Base-by-base conservation (phyloP, 805 yeast genomes). In the Trichomonascus vanleenenianus region DNA sequence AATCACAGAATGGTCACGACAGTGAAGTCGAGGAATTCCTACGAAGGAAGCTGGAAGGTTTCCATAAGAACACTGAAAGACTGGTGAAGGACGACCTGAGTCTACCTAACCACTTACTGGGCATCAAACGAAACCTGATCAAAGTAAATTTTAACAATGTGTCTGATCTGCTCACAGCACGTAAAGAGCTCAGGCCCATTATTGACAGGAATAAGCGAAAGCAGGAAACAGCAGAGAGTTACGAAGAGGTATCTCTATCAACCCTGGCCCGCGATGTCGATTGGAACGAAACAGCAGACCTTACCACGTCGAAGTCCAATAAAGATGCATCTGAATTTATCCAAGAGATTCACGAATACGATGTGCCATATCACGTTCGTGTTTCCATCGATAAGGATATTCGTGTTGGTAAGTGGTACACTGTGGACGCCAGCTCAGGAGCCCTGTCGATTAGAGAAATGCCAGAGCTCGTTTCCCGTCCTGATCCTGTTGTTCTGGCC, bases 381-480 rank as follows among this genome's bases (percentile, higher is more conserved):
- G 97, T 93, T 0, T 80, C 96, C n/a, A 93, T 94, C 20, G 98
- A 94, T 62, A 74, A 76, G 47, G 67, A 85, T 56, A 69, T 91
- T 20, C 73, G 98, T 51, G 95, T 89, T 8, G 97, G 98, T 14
- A 89, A 89, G 64, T 93, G 99, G 99, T 93, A 91, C 61, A 74
- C 76, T 22, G 91, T 89, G 1, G 76, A 76, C 40, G 83, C 83
- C 3, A 72, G 71, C 15, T 76, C 79, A 39, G 81, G 81, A 0
- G 69, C 71, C 11, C 67, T 79, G 3, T 66, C 65, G 8, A 62
- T 85, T 22, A 70, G 66, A 14, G 88, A 82, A 57, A 76, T 81
- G 49, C 69, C 73, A 14, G 87, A 84, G 30, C 81, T 83, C 55
- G 81, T 89, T 41, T 94, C 95, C 33, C 94, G 95, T 65, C 96